Evolutionary conservation across 2,329 filamentous ascomycete species (phyloP).

Genomic region (Xylaria sp.): DNA sequence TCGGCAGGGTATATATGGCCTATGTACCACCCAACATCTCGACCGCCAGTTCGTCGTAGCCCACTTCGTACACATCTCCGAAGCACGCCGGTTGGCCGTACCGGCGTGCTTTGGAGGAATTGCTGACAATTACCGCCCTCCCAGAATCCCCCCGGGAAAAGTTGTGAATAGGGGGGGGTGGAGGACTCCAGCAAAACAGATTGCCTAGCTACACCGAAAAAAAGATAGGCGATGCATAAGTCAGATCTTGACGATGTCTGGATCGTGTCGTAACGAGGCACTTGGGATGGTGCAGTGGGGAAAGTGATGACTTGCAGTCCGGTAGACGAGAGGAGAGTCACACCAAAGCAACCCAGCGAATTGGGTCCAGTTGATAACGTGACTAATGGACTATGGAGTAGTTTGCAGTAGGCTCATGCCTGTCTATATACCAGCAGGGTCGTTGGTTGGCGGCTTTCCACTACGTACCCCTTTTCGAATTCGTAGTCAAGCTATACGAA

Average conservation of each 20-base stretch:
- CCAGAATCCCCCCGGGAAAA: not conserved
- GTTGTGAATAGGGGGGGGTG: constrained; percentile 5
- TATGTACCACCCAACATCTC: constrained; percentile 18
- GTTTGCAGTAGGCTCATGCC: constrained; percentile 25
- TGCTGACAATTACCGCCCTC: constrained; percentile 18
- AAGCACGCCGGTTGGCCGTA: too few species aligned
- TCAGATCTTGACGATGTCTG: constrained; percentile 15
- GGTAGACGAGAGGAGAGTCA: constrained; percentile 18
- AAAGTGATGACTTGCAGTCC: constrained; percentile 30
- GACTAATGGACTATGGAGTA: constrained; percentile 18
- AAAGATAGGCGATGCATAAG: constrained; percentile 14
- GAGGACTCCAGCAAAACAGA: constrained; percentile 18
- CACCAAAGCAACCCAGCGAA: constrained; percentile 24
- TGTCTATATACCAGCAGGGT: constrained; percentile 2
- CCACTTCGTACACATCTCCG: not conserved
- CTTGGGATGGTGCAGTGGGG: constrained; percentile 24
- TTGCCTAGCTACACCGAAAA: constrained; percentile 23
- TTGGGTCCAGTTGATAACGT: constrained; percentile 25
- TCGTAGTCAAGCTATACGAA: not conserved
- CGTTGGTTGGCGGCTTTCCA: too few species aligned
- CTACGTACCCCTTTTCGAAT: too few species aligned
- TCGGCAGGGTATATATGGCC: constrained; percentile 13
- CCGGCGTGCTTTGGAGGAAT: not conserved
- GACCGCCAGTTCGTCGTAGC: constrained; percentile 23
- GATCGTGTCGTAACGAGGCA: constrained; percentile 13